These are phyloP conservation scores for Alternaria arbusti DNA, from an alignment of 2,329 filamentous ascomycete genomes.

Conservation along the genomic window DNA sequence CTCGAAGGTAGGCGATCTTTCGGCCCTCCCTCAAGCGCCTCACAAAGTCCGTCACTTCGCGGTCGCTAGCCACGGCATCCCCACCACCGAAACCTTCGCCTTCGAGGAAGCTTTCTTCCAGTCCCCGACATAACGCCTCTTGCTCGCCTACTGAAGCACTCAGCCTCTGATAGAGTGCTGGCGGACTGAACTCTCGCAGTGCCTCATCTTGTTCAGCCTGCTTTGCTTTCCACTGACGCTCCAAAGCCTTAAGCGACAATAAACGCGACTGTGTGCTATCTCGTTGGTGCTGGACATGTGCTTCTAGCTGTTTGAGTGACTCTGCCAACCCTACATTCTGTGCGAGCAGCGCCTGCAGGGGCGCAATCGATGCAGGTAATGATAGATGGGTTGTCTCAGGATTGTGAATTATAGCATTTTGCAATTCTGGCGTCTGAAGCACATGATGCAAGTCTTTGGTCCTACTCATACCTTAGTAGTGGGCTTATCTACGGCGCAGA, in stretches of 20 bases:
- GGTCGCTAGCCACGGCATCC: conserved; percentile 68
- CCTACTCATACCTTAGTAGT: conserved; percentile 53
- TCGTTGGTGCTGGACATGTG: conserved; percentile 66
- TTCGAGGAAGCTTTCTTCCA: conserved; percentile 94
- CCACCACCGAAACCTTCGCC: conserved; percentile 54
- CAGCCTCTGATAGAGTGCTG: conserved; percentile 83
- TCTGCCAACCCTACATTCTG: conserved; percentile 75
- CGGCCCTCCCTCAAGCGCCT: conserved; percentile 80
- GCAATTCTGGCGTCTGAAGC: conserved; percentile 68
- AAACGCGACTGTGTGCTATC: conserved; percentile 79
- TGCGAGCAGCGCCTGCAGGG: conserved; percentile 68
- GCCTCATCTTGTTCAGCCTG: conserved; percentile 88
- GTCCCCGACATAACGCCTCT: conserved; percentile 76
- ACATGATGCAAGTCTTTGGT: conserved; percentile 79
- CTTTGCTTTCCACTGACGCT: conserved; percentile 90
- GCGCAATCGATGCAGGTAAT: conserved; percentile 67
- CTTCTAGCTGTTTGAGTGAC: conserved; percentile 67
- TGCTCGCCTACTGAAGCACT: conserved; percentile 81
- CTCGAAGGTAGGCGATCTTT: conserved; percentile 77
- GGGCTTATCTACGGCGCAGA: conserved; percentile 13
- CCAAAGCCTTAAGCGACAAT: conserved; percentile 81
- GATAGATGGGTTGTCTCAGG: conserved; percentile 74
- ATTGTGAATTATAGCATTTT: conserved; percentile 76
- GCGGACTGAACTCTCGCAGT: conserved; percentile 82
- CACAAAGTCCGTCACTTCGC: conserved; percentile 86